Base-by-base conservation (phyloP, 2,329 filamentous ascomycete genomes). In the Xylariaceae sp. region DNA sequence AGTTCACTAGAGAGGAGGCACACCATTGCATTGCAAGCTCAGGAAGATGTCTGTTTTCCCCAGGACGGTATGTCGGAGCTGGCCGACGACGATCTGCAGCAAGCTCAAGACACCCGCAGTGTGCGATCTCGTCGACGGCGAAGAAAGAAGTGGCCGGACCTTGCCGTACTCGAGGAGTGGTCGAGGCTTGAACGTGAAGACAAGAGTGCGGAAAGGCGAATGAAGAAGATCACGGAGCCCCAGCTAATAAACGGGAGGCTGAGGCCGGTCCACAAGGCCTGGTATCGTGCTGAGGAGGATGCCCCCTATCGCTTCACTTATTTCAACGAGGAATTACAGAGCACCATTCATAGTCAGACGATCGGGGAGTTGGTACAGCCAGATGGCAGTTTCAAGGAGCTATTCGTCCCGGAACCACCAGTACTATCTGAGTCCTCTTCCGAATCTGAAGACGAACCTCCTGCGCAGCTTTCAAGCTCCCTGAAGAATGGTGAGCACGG, bases 241-340 rank as follows among this genome's bases (percentile, higher is more conserved):
- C 83, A 96, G 57, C 79, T 97, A 52, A 84, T 98, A 44, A 91
- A 91, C 45, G 93, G 93, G 1, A 80, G 93, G 40, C 69, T 98
- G 34, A 82, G 93, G 4, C 89, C 90, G 11, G 81, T 87, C 30
- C 82, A 86, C 49, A 79, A 78, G 52, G 78, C 79, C 12, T 98
- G 91, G 91, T 91, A 89, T 61, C 79, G 85, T 30, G 82, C 87
- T 39, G 87, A 93, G 49, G 90, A 95, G 46, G 91, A 96, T 50
- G 81, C 85, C 0, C 93, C 93, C 0, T 97, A 94, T 62, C 80
- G 93, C 19, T 98, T 96, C 63, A 97, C 93, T 0, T 98, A 98
- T 64, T 98, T 98, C 74, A 97, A 97, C 63, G 93, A 97, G 61
- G 89, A 95, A 49, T 89, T 97, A 42, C 85, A 89, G 56, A 94